Percentiles rank a stretch among this genome's conserved stretches.
phyloP scores from a whole-genome alignment of 371 early-diverging fungal genomes.

The Mucor lusitanicus region DNA sequence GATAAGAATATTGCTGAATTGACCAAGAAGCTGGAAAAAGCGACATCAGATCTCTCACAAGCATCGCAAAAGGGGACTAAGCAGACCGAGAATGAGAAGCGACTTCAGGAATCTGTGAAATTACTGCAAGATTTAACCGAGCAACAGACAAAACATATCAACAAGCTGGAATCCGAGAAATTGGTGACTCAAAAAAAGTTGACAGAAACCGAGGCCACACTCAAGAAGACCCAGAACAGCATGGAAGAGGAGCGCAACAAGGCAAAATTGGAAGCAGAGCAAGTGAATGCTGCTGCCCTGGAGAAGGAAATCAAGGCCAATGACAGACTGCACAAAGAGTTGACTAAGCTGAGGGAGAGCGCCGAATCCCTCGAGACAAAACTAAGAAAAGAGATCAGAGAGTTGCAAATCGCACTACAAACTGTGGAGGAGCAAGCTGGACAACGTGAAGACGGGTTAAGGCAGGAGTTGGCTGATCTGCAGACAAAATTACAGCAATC shows the following conservation, averaged over 20 bases:
- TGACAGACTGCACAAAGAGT: constrained; percentile 54
- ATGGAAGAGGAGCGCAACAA: constrained; percentile 35
- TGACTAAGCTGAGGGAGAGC: constrained; percentile 44
- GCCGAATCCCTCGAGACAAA: constrained; percentile 39
- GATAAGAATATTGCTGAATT: constrained; percentile 62
- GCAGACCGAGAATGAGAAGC: constrained; percentile 57
- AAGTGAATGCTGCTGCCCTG: constrained; percentile 55
- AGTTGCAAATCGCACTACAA: constrained; percentile 62
- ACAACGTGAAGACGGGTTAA: constrained; percentile 60
- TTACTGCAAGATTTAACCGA: constrained; percentile 55
- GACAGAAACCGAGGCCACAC: constrained; percentile 45
- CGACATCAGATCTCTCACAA: constrained; percentile 46
- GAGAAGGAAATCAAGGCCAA: constrained; percentile 56
- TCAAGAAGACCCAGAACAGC: constrained; percentile 24
- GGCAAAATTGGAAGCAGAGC: constrained; percentile 48
- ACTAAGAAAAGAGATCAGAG: constrained; percentile 58
- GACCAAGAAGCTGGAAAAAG: constrained; percentile 65
- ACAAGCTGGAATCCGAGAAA: constrained; percentile 62
- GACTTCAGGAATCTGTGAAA: constrained; percentile 57
- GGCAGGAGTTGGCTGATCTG: constrained; percentile 56
- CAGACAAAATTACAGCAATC: constrained; percentile 62
- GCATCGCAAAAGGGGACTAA: constrained; percentile 55
- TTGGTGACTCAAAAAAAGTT: constrained; percentile 39
- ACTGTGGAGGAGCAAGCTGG: constrained; percentile 64
- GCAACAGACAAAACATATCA: constrained; percentile 67